Evolutionary conservation across 352 stramenopile genomes (phyloP), one percentile per base, ranked within the genome.

Genomic region (Pythium dissimile): DNA sequence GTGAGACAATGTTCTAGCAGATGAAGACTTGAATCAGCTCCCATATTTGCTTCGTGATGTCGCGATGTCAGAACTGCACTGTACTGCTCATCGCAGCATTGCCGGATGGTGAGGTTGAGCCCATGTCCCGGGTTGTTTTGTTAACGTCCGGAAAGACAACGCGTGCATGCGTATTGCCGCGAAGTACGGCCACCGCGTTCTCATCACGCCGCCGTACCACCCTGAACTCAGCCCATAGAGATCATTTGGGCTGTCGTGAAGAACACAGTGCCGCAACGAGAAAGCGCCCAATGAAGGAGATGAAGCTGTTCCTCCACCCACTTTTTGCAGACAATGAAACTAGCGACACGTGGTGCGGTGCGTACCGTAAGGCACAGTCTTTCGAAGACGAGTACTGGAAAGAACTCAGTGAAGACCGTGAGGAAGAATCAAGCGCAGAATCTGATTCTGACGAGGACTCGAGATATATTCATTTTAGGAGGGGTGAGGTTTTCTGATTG

Each of bases 161-260:
- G 28, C 46, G 15, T 32, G 46, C 31, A 12, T 32, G 5, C 7
- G 38, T n/a, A 54, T 44, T 44, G 47, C 47, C 5, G 31, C 21
- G 3, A 42, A 16, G 1, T 54, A 54, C 13, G 18, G 47, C 31
- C 47, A 54, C 32, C n/a, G 12, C 1, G 28, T 54, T 3, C 10
- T 54, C 18, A 43, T 44, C 21, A 54, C 31, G 5, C 47, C 47
- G 8, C 46, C 46, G 1, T 53, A 53, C 28, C 46, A 53, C 30
- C 46, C 46, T 11, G 47, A 54, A 34, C 47, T 54, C 47, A 54
- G 31, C 47, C 47, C 21, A 44, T 54, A 5, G 47, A 54, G 47
- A 44, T 54, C 7, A 42, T 53, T 7, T 54, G 47, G 47, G 32
- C 31, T 3, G 31, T 43, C 1, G 32, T 54, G n/a, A 54, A 54